Percentiles rank a stretch among this genome's conserved stretches.
Evolutionary conservation across 1,139 yeast genomes (phyloP).

Genomic region (Debaryomycetaceae sp.): DNA sequence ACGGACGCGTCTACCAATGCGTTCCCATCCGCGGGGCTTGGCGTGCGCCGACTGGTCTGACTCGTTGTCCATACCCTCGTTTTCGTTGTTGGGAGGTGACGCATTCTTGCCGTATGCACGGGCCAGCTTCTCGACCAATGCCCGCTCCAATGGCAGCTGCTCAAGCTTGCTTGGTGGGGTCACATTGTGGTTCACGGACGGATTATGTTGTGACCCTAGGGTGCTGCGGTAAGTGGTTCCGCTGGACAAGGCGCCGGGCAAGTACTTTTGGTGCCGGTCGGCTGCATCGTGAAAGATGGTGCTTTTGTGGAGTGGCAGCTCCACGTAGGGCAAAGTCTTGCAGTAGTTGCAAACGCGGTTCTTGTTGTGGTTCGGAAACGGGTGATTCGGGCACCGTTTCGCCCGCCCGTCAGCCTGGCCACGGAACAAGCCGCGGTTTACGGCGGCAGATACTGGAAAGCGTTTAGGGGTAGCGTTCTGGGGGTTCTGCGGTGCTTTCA

Average conservation of each 20-base stretch:
- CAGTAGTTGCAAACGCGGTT: constrained; percentile 7
- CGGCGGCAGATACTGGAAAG: too few species aligned
- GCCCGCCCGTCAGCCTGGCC: constrained; percentile 10
- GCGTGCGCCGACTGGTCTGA: background rate
- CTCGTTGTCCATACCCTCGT: background rate
- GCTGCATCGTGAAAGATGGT: background rate
- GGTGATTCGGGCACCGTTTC: constrained; percentile 5
- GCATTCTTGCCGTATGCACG: background rate
- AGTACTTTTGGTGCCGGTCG: background rate
- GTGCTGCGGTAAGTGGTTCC: background rate
- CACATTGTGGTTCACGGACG: background rate
- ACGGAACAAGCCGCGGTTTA: constrained; percentile 6
- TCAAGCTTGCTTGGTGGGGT: background rate
- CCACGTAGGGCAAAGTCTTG: constrained; percentile 7
- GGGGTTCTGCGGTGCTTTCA: too few species aligned
- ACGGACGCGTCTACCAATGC: background rate
- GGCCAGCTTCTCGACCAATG: background rate
- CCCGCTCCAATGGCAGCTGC: background rate
- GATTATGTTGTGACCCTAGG: background rate
- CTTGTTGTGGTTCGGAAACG: constrained; percentile 4
- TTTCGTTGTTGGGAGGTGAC: background rate
- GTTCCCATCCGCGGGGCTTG: background rate
- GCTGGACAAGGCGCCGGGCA: background rate
- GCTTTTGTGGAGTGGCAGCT: constrained; percentile 4
- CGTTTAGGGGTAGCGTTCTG: too few species aligned